These are phyloP conservation scores for Corrigiola litoralis DNA, from an alignment of 179 eudicot species.

Conservation along the genomic window DNA sequence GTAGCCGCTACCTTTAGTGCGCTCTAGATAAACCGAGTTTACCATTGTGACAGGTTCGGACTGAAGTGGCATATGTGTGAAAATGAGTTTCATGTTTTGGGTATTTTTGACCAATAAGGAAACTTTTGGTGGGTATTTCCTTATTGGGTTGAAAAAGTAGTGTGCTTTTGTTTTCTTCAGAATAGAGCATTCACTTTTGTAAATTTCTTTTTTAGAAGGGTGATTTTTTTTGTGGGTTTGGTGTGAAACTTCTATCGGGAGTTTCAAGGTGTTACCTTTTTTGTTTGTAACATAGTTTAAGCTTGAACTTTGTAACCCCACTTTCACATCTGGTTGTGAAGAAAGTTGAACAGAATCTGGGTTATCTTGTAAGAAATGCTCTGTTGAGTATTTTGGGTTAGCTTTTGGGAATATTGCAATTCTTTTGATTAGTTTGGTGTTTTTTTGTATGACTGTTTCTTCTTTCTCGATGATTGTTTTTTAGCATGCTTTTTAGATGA, in stretches of 20 bases:
- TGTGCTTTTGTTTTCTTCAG: constrained; percentile 3
- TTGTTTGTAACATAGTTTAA: not conserved
- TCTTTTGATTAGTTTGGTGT: not conserved
- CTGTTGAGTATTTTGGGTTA: not conserved
- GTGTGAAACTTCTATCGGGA: too few species aligned
- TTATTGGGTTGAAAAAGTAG: not conserved
- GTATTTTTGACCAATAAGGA: not conserved
- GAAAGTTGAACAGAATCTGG: not conserved
- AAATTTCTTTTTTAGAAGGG: not conserved
- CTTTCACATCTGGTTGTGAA: not conserved
- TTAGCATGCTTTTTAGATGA: not conserved
- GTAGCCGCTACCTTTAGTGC: too few species aligned
- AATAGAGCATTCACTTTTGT: not conserved
- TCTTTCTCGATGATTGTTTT: not conserved
- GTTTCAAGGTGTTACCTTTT: not conserved
- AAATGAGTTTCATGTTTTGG: too few species aligned
- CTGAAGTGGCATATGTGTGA: too few species aligned
- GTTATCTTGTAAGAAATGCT: not conserved
- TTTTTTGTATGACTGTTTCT: not conserved
- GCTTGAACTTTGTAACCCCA: not conserved
- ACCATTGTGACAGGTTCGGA: too few species aligned
- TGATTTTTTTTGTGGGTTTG: not conserved
- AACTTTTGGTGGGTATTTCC: not conserved
- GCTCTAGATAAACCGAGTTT: too few species aligned
- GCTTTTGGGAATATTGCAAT: not conserved